Percentiles rank a stretch among this genome's conserved stretches.
Evolutionary conservation across 75 land plant genomes (phyloP).

Genomic region (Chamaecyparis obtusa): DNA sequence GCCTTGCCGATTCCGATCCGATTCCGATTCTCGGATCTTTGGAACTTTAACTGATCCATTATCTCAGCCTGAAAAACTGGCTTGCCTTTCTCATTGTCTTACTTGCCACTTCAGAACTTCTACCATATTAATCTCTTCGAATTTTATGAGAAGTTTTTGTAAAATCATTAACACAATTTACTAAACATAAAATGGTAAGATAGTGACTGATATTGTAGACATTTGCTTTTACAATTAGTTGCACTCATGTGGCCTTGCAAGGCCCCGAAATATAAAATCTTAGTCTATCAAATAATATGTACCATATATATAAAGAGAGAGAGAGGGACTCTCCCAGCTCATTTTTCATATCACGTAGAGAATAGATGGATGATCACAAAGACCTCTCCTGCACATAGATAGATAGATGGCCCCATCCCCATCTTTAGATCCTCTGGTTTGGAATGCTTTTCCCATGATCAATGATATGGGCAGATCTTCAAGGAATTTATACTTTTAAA

Average conservation of each 20-base stretch:
- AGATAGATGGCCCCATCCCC: too few relatives aligned
- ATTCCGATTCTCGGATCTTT: too few relatives aligned
- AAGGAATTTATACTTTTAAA: conserved; percentile 4
- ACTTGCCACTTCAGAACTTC: neutral
- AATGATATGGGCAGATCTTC: neutral
- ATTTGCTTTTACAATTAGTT: neutral
- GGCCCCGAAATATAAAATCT: neutral
- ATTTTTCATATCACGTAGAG: too few relatives aligned
- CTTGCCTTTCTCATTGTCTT: neutral
- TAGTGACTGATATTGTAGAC: neutral
- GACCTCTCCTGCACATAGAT: too few relatives aligned
- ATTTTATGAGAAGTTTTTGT: neutral
- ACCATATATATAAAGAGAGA: too few relatives aligned
- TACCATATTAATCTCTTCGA: neutral
- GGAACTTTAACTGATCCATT: neutral
- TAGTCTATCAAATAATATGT: neutral
- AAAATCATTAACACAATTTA: conserved; percentile 1
- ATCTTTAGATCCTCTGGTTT: neutral
- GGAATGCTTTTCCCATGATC: conserved; percentile 1
- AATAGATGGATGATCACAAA: too few relatives aligned
- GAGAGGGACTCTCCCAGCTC: too few relatives aligned
- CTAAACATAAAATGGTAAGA: neutral
- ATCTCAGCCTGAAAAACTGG: neutral
- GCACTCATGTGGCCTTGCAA: neutral
- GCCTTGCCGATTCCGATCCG: too few relatives aligned